Base-by-base conservation (phyloP, 139 green algal genomes). In the Astrephomene gubernaculifera region DNA sequence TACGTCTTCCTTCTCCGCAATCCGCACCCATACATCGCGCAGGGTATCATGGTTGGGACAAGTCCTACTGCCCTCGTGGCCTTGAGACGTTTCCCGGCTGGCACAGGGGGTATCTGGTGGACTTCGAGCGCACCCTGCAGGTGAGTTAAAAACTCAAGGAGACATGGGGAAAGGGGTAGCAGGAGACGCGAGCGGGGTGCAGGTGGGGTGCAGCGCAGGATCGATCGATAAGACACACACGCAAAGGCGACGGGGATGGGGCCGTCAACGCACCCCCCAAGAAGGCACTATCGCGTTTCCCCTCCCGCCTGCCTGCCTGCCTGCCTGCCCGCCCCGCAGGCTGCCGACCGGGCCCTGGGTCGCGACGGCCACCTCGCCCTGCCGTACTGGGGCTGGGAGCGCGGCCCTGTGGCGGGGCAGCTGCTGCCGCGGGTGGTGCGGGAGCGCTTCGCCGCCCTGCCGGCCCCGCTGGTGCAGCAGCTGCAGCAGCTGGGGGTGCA, bases 341-440 rank as follows among this genome's bases (percentile, higher is more conserved):
- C 39, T 1, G 85, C 85, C 1, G 85, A 89, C 67, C 64, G 49
- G 7, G 75, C 57, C 1, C 53, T 89, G 41, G 68, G 85, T 8
- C 29, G 76, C 1, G 76, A 78, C 33, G 85, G 76, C 38, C 44
- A 14, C 52, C 76, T 89, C 43, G 76, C 33, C 2, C 68, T 89
- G 76, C 85, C 85, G 22, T 89, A 89, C 85, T 89, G 85, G 85
- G 85, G 70, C 76, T 89, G 85, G 85, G 74, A 67, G 7, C 33
- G 43, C 12, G 53, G 39, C 21, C 27, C 24, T 41, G 31, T 74
- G 2, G 45, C 41, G 25, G 85, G 75, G 10, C 22, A 89, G 67
- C 44, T 85, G 22, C 57, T 89, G 2, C 85, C 85, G 4, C 54
- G 39, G 9, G 44, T 89, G 27, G 49, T 89, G 3, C 76, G 85